A percentile compares a stretch with the other conserved stretches of the same genome.
phyloP scores from a whole-genome alignment of 176 grass and related monocot species.

The Themeda triandra region DNA sequence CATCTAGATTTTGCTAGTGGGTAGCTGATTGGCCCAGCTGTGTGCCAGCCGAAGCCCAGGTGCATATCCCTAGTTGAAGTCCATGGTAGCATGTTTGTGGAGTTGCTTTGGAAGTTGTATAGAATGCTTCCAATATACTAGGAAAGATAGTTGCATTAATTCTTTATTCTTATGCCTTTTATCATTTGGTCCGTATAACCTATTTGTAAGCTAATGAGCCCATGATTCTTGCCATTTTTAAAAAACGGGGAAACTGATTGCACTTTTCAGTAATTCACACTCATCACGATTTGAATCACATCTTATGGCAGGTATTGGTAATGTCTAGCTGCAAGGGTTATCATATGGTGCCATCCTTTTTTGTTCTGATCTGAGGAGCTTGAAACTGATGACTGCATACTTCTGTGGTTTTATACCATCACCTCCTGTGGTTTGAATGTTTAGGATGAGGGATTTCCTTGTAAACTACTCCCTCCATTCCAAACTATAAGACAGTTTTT shows the following conservation, averaged over 20 bases:
- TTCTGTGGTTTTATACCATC: background rate
- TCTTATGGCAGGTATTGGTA: slow-evolving; percentile 18
- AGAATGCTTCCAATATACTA: background rate
- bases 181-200: background rate
- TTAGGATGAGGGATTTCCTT: background rate
- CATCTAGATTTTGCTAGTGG: background rate
- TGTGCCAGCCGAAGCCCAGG: background rate
- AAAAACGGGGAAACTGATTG: background rate
- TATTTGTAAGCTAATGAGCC: background rate
- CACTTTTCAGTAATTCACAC: slow-evolving; percentile 1
- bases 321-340: slow-evolving; percentile 24
- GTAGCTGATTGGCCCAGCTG: background rate
- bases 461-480: background rate
- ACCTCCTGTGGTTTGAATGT: background rate
- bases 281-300: slow-evolving; percentile 2
- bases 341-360: slow-evolving; percentile 7
- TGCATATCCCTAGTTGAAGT: background rate
- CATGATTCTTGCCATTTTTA: background rate
- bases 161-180: background rate
- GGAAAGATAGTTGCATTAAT: background rate
- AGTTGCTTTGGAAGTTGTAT: background rate
- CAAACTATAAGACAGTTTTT: background rate
- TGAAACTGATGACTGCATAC: slow-evolving; percentile 2
- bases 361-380: background rate
- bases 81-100: background rate